Conservation (phyloP, 1,284 basidiomycete genomes). For the Pyrrhoderma noxium region DNA sequence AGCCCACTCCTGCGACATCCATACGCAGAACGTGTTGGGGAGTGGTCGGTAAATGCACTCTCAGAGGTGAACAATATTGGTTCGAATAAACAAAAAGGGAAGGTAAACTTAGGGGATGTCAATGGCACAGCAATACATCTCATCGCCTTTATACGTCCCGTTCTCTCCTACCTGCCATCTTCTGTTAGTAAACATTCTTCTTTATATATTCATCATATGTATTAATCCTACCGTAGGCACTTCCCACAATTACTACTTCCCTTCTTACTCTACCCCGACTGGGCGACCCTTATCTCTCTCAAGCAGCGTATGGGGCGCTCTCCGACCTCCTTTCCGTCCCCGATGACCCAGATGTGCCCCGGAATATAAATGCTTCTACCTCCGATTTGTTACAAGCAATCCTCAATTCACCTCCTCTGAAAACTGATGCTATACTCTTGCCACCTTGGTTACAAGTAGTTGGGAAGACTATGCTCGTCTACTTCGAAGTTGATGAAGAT, state of each 20-base stretch:
- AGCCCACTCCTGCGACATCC: constrained; percentile 76
- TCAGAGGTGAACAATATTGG: constrained; percentile 53
- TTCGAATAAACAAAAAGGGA: constrained; percentile 53
- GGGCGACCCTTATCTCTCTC: constrained; percentile 79
- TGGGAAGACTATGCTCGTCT: constrained; percentile 61
- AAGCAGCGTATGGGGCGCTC: constrained; percentile 75
- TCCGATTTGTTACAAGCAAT: constrained; percentile 69
- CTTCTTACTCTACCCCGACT: constrained; percentile 76
- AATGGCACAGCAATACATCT: constrained; percentile 78
- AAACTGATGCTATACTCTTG: constrained; percentile 51
- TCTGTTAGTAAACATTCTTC: constrained; percentile 29
- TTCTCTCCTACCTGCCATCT: constrained; percentile 57
- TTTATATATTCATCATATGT: constrained; percentile 15
- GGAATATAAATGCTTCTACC: constrained; percentile 46
- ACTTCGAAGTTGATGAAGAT: constrained; percentile 40
- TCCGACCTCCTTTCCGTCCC: constrained; percentile 63
- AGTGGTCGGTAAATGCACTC: constrained; percentile 71
- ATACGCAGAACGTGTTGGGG: constrained; percentile 72
- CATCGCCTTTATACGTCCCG: constrained; percentile 64
- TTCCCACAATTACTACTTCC: constrained; percentile 59
- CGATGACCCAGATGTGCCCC: constrained; percentile 38
- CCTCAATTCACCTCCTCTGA: constrained; percentile 65
- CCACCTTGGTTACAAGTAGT: constrained; percentile 72
- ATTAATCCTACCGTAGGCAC: constrained; percentile 18
- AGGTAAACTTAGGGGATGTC: constrained; percentile 43